Conservation (phyloP, 164 flowering plant species). For the Magnolia kwangsiensis region DNA sequence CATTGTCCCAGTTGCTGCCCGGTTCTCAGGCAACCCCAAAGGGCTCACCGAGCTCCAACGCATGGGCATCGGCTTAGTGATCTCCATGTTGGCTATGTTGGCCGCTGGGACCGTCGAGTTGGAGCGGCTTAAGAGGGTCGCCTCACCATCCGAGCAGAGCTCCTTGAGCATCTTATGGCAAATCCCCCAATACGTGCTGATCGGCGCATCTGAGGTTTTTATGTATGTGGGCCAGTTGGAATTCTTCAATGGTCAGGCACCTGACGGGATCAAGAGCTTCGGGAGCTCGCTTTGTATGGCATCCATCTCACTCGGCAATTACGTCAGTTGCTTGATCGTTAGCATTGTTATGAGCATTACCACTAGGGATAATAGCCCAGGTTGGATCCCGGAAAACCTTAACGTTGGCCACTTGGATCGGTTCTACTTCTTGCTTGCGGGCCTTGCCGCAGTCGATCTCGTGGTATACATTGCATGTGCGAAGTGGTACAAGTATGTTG, state of each 20-base stretch:
- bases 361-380: slow-evolving; percentile 34
- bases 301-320: slow-evolving; percentile 87
- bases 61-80: slow-evolving; percentile 59
- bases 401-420: slow-evolving; percentile 74
- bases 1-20: slow-evolving; percentile 49
- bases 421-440: slow-evolving; percentile 74
- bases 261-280: slow-evolving; percentile 86
- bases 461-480: slow-evolving; percentile 57
- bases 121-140: slow-evolving; percentile 30
- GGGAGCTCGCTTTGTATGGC: slow-evolving; percentile 96
- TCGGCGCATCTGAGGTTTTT: slow-evolving; percentile 87
- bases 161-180: slow-evolving; percentile 61
- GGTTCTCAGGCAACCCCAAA: slow-evolving; percentile 46
- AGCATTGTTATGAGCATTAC: slow-evolving; percentile 66
- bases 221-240: slow-evolving; percentile 90
- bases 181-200: slow-evolving; percentile 59
- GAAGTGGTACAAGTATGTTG: slow-evolving; percentile 58
- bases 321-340: slow-evolving; percentile 69
- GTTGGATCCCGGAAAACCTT: slow-evolving; percentile 82
- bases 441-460: slow-evolving; percentile 48
- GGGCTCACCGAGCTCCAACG: slow-evolving; percentile 60
- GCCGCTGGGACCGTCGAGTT: slow-evolving; percentile 57
- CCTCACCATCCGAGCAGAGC: slow-evolving; percentile 22
- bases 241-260: slow-evolving; percentile 83
- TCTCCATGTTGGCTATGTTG: slow-evolving; percentile 57